Evolutionary conservation across 2,329 filamentous ascomycete genomes (phyloP).

Genomic region (Aspergillus fumigatiaffinis): DNA sequence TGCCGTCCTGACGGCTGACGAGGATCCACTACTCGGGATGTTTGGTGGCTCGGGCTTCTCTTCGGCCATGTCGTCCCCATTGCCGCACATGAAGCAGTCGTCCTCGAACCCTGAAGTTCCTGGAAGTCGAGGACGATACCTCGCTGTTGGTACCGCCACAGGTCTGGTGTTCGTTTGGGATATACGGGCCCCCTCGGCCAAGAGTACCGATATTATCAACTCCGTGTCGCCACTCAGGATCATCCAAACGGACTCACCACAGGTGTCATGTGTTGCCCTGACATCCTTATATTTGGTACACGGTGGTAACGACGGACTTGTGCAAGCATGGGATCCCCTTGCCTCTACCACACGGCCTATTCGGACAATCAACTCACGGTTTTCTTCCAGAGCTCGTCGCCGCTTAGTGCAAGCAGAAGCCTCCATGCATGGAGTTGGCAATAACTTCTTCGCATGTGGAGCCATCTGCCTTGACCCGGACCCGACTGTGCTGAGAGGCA

Average conservation of each 20-base stretch:
- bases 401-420: conserved; percentile 65
- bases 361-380: conserved; percentile 80
- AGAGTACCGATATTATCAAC: conserved; percentile 52
- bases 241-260: conserved; percentile 85
- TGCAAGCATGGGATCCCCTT: conserved; percentile 95
- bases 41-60: conserved; percentile 52
- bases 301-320: conserved; percentile 89
- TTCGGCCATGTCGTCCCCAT: conserved; percentile 52
- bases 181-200: conserved; percentile 62
- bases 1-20: conserved; percentile 65
- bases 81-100: conserved; percentile 45
- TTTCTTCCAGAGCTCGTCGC: conserved; percentile 76
- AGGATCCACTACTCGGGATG: conserved; percentile 69
- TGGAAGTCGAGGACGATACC: conserved; percentile 74
- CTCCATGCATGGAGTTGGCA: conserved; percentile 64
- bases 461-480: conserved; percentile 86
- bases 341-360: conserved; percentile 74
- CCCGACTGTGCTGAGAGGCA: conserved; percentile 75
- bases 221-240: conserved; percentile 68
- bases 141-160: conserved; percentile 74
- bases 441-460: conserved; percentile 75
- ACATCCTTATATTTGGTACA: conserved; percentile 86
- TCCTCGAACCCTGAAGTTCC: conserved; percentile 61
- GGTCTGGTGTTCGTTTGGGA: conserved; percentile 85
- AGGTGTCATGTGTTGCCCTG: conserved; percentile 76